phyloP scores from a whole-genome alignment of 2,329 filamentous ascomycete genomes.

The Samsoniella hepiali region DNA sequence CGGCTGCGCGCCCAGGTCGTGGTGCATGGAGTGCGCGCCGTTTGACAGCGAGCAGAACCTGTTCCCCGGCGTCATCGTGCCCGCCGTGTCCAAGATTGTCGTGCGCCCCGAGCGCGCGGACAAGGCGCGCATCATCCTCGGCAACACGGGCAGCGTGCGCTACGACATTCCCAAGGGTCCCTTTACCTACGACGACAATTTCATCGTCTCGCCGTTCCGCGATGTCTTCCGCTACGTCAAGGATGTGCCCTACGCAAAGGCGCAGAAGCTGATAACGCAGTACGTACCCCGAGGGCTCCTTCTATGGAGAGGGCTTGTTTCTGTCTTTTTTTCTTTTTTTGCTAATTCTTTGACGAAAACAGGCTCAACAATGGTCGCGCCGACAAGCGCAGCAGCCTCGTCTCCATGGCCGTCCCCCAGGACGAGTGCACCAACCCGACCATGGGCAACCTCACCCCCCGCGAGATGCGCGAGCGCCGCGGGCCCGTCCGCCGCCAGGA shows the following conservation, averaged over 20 bases:
- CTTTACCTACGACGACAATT: slow-evolving; percentile 53
- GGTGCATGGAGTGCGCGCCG: slow-evolving; percentile 55
- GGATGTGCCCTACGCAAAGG: slow-evolving; percentile 47
- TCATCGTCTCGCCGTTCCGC: slow-evolving; percentile 54
- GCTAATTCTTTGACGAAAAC: neutral
- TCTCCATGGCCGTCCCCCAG: slow-evolving; percentile 33
- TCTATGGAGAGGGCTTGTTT: neutral
- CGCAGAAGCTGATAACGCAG: slow-evolving; percentile 33
- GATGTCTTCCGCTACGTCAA: slow-evolving; percentile 53
- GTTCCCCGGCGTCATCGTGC: slow-evolving; percentile 47
- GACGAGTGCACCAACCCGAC: slow-evolving; percentile 50
- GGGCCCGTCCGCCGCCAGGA: slow-evolving; percentile 49
- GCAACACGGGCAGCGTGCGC: slow-evolving; percentile 58
- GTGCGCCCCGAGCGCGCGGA: slow-evolving; percentile 49
- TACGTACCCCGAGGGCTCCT: slow-evolving; percentile 18
- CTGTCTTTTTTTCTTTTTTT: neutral
- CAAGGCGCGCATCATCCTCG: slow-evolving; percentile 53
- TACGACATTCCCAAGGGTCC: slow-evolving; percentile 62
- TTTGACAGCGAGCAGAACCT: slow-evolving; percentile 52
- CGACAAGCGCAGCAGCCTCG: slow-evolving; percentile 36
- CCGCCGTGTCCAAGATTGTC: slow-evolving; percentile 49
- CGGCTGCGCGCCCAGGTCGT: slow-evolving; percentile 59
- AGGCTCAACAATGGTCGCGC: slow-evolving; percentile 42
- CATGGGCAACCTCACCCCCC: slow-evolving; percentile 25
- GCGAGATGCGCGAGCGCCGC: slow-evolving; percentile 27